phyloP scores from a whole-genome alignment of 306 rosid species.

The Vachellia pachyceras region DNA sequence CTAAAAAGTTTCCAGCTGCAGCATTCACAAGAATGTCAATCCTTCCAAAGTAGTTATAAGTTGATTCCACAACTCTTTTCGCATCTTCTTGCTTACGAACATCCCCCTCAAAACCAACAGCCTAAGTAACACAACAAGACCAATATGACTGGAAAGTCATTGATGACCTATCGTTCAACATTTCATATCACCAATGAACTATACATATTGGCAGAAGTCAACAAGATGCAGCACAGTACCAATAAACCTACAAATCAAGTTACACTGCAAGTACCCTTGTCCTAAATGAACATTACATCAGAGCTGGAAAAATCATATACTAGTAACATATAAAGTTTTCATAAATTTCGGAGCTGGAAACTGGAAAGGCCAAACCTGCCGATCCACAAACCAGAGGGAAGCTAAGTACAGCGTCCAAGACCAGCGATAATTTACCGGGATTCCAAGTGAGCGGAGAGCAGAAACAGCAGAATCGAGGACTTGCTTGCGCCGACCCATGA shows the following conservation, averaged over 20 bases:
- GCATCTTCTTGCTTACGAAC: slow-evolving; percentile 95
- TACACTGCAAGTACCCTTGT: background rate
- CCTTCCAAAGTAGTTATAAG: slow-evolving; percentile 74
- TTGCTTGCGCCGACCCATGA: slow-evolving; percentile 90
- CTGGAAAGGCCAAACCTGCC: background rate
- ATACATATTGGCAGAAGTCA: too few species aligned
- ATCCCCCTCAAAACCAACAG: slow-evolving; percentile 85
- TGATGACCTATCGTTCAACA: background rate
- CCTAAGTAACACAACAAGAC: slow-evolving; percentile 44
- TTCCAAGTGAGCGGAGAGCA: slow-evolving; percentile 64
- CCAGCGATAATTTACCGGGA: slow-evolving; percentile 47
- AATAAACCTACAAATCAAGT: background rate
- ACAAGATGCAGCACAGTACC: too few species aligned
- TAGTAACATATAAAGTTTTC: background rate
- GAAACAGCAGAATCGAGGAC: slow-evolving; percentile 79
- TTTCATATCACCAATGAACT: background rate
- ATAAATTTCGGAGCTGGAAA: background rate
- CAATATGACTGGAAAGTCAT: background rate
- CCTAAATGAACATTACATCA: background rate
- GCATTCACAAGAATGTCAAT: slow-evolving; percentile 89
- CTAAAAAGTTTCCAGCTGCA: slow-evolving; percentile 94
- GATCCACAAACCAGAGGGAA: background rate
- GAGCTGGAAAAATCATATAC: background rate
- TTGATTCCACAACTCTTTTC: slow-evolving; percentile 70
- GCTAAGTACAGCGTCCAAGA: background rate